Evolutionary conservation across 208 protist species (phyloP).

Genomic region (Angomonas deanei): DNA sequence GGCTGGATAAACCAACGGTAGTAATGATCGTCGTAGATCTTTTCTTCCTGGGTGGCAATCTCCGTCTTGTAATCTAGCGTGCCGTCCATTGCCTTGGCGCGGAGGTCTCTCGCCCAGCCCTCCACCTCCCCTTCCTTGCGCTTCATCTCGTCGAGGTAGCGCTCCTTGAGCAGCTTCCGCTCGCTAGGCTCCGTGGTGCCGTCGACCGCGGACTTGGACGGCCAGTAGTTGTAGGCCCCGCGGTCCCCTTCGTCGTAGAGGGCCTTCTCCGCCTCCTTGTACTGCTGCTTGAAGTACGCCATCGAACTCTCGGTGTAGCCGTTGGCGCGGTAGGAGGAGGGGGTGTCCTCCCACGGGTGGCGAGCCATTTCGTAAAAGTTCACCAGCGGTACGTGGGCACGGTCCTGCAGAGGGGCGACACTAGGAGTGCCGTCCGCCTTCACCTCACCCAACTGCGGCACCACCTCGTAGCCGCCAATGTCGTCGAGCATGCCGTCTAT

Average conservation of each 20-base stretch:
- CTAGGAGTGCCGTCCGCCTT: slow-evolving; percentile 33
- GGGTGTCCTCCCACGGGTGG: slow-evolving; percentile 83
- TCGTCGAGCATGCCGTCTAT: slow-evolving; percentile 82
- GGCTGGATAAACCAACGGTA: slow-evolving; percentile 92
- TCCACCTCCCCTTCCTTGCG: slow-evolving; percentile 60
- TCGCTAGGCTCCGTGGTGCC: slow-evolving; percentile 34
- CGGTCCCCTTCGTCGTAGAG: slow-evolving; percentile 70
- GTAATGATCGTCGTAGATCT: slow-evolving; percentile 92
- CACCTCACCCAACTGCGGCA: slow-evolving; percentile 62
- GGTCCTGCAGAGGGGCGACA: slow-evolving; percentile 41
- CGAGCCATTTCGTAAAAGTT: slow-evolving; percentile 92
- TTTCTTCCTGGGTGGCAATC: slow-evolving; percentile 85
- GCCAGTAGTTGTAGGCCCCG: slow-evolving; percentile 77
- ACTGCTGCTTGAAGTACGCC: slow-evolving; percentile 84
- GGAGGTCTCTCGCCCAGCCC: slow-evolving; percentile 69
- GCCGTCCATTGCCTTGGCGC: slow-evolving; percentile 52
- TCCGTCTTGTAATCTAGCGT: slow-evolving; percentile 66
- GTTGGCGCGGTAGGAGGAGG: slow-evolving; percentile 77
- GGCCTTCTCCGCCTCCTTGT: slow-evolving; percentile 68
- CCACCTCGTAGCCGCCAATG: slow-evolving; percentile 71
- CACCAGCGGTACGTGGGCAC: slow-evolving; percentile 77
- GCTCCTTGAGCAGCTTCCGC: slow-evolving; percentile 61
- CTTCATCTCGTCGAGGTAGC: slow-evolving; percentile 55
- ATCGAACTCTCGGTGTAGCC: slow-evolving; percentile 86
- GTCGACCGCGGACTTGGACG: slow-evolving; percentile 56